Percentiles rank a stretch among this genome's conserved stretches.
phyloP scores from a whole-genome alignment of 139 green algal species.

The Micractinium sp. region DNA sequence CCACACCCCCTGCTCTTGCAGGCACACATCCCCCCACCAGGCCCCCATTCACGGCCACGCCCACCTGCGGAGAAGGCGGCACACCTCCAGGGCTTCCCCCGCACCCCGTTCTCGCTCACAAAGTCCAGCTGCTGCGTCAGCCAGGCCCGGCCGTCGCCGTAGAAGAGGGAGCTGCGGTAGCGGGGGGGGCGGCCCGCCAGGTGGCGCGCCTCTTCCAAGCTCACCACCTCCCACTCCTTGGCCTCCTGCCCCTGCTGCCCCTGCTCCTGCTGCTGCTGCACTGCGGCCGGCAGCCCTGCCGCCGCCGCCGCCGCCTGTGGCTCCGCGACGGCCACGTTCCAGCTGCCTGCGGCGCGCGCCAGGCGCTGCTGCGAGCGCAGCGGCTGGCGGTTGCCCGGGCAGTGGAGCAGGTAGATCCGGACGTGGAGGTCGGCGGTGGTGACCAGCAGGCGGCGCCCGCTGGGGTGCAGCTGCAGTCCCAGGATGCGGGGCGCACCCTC shows the following conservation, averaged over 20 bases:
- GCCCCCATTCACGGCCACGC: too few species aligned
- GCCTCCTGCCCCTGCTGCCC: background rate
- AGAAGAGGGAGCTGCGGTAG: background rate
- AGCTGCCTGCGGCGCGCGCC: background rate
- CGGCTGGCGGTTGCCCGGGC: background rate
- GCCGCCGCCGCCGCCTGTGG: background rate
- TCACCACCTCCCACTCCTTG: background rate
- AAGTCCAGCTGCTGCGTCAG: constrained; percentile 2
- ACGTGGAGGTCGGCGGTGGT: constrained; percentile 76
- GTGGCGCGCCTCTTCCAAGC: background rate
- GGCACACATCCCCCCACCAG: too few species aligned
- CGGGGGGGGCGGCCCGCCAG: background rate
- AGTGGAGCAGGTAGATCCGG: constrained; percentile 61
- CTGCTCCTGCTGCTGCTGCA: background rate
- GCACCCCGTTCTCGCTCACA: background rate
- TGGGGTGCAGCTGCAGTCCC: constrained; percentile 66
- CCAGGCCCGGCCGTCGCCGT: background rate
- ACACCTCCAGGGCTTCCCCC: constrained; percentile 7
- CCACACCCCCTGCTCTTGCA: too few species aligned
- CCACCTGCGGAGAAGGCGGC: constrained; percentile 29
- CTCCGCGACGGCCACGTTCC: too few species aligned
- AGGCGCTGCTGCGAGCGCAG: background rate
- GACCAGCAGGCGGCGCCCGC: constrained; percentile 73
- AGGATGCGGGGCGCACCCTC: constrained; percentile 56
- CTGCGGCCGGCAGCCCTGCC: background rate